A percentile compares a stretch with the other conserved stretches of the same genome.
phyloP scores from a whole-genome alignment of 169 alveolate species.

The Plasmodium vinckei region DNA sequence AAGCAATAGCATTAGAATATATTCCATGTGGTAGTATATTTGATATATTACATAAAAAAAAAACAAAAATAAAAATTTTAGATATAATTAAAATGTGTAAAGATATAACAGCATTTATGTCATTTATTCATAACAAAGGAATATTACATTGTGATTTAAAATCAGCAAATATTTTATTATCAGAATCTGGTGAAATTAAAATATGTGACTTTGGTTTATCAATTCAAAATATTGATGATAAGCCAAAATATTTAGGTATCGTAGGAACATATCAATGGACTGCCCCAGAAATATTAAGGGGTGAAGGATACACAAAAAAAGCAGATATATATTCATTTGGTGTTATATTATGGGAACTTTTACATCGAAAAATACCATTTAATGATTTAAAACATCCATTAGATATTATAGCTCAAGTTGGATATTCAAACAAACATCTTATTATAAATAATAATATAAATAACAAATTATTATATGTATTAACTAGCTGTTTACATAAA shows the following conservation, averaged over 20 bases:
- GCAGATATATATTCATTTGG: conserved; percentile 90
- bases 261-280: conserved; percentile 89
- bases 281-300: conserved; percentile 88
- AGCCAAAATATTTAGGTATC: conserved; percentile 77
- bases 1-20: conserved; percentile 83
- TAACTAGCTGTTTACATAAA: conserved; percentile 51
- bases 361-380: conserved; percentile 85
- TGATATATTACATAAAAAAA: conserved; percentile 81
- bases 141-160: conserved; percentile 89
- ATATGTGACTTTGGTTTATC: conserved; percentile 92
- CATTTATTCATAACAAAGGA: conserved; percentile 87
- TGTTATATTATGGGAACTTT: conserved; percentile 88
- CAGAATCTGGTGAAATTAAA: conserved; percentile 89
- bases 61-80: conserved; percentile 75
- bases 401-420: conserved; percentile 80
- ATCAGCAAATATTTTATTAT: conserved; percentile 86
- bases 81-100: conserved; percentile 83
- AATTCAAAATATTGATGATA: conserved; percentile 76
- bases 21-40: conserved; percentile 83
- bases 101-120: conserved; percentile 86
- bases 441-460: conserved; percentile 16
- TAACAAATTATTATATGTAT: conserved; percentile 19
- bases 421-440: conserved; percentile 71
- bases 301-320: conserved; percentile 85
- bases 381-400: conserved; percentile 77